phyloP scores from a whole-genome alignment of 305 asterid species.

The Solanum hybrid region DNA sequence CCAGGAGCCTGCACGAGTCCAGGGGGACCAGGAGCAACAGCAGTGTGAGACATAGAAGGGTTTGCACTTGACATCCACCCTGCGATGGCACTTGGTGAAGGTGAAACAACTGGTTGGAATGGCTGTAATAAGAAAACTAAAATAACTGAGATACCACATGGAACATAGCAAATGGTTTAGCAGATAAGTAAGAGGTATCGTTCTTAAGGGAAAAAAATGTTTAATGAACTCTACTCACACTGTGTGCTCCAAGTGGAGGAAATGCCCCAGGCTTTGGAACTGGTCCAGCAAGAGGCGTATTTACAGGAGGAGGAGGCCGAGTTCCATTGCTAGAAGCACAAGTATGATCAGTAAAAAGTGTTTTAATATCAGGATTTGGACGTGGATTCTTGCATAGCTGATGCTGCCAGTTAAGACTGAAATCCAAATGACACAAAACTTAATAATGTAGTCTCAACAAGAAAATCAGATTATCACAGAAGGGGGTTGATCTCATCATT shows the following conservation, averaged over 20 bases:
- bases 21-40: constrained; percentile 67
- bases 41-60: constrained; percentile 73
- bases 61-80: constrained; percentile 95
- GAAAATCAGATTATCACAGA: neutral
- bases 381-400: constrained; percentile 97
- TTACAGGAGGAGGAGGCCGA: constrained; percentile 34
- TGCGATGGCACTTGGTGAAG: constrained; percentile 81
- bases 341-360: constrained; percentile 81
- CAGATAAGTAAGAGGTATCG: neutral
- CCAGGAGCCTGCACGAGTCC: constrained; percentile 79
- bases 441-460: constrained; percentile 6
- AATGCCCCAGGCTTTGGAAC: constrained; percentile 42
- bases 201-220: neutral
- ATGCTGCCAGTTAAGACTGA: constrained; percentile 98
- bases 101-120: constrained; percentile 84
- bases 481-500: neutral
- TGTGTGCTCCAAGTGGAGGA: constrained; percentile 40
- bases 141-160: constrained; percentile 11
- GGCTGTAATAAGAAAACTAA: constrained; percentile 44
- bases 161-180: neutral
- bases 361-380: constrained; percentile 89
- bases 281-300: constrained; percentile 30
- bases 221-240: constrained; percentile 23
- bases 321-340: constrained; percentile 37
- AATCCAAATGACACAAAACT: constrained; percentile 16